A percentile compares a stretch with the other conserved stretches of the same genome.
Conservation (phyloP, 1,284 basidiomycete genomes). For the Schizophyllum commune region DNA sequence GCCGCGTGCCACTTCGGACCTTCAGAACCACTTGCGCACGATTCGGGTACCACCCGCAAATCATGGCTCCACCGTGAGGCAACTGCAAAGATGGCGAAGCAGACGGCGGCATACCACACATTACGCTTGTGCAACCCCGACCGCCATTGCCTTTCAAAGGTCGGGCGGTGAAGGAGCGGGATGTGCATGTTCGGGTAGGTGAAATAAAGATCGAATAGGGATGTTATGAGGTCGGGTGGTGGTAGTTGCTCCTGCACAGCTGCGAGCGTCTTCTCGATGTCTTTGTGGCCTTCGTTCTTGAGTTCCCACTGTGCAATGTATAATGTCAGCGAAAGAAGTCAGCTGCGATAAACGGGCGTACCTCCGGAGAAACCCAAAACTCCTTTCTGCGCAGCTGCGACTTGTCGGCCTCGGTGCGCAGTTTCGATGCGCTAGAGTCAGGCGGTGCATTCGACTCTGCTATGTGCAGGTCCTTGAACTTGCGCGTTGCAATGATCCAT, state of each 20-base stretch:
- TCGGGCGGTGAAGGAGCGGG: conserved; percentile 62
- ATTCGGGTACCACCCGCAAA: conserved; percentile 44
- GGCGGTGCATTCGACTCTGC: conserved; percentile 1
- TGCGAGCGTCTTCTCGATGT: conserved; percentile 27
- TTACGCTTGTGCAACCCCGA: conserved; percentile 44
- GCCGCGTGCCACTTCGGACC: conserved; percentile 41
- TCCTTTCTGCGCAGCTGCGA: conserved; percentile 22
- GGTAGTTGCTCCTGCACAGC: conserved; percentile 44
- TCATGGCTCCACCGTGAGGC: conserved; percentile 66
- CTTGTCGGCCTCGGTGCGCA: conserved; percentile 3
- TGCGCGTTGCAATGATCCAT: conserved; percentile 44
- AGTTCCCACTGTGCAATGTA: conserved; percentile 48
- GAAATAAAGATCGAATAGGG: conserved; percentile 65
- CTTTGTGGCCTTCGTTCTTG: conserved; percentile 39
- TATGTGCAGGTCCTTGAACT: conserved; percentile 43
- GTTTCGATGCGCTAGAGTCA: too few species aligned
- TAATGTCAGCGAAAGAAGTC: conserved; percentile 2
- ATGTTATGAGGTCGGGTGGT: conserved; percentile 43
- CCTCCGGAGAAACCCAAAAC: conserved; percentile 32
- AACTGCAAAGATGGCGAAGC: conserved; percentile 61
- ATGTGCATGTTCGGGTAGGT: conserved; percentile 44
- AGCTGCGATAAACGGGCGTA: conserved; percentile 14
- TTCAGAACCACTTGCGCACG: conserved; percentile 16
- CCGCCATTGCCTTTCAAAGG: conserved; percentile 56
- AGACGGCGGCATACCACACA: conserved; percentile 51